Percentiles rank a stretch among this genome's conserved stretches.
Conservation (phyloP, 169 alveolate genomes). For the Plasmodium fragile region DNA sequence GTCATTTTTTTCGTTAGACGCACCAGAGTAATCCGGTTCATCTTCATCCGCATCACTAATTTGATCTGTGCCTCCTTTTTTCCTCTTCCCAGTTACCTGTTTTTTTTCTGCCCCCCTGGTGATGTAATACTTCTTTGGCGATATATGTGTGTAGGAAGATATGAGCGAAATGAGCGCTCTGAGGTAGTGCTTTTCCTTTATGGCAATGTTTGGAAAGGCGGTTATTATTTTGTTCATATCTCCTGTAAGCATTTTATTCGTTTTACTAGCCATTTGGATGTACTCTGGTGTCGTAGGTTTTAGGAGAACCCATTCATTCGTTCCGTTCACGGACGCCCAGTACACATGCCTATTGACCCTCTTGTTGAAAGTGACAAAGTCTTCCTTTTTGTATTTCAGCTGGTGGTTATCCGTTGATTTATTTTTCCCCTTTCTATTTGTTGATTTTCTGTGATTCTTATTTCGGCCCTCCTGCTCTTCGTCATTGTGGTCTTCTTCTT, state of each 20-base stretch:
- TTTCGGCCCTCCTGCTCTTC: not conserved
- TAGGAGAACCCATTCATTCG: constrained; percentile 35
- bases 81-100: not conserved
- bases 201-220: constrained; percentile 44
- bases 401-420: not conserved
- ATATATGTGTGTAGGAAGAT: constrained; percentile 55
- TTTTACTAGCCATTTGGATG: constrained; percentile 33
- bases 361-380: constrained; percentile 32
- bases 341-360: constrained; percentile 51
- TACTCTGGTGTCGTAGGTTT: constrained; percentile 39
- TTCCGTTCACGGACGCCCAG: constrained; percentile 66
- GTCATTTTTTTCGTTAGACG: not conserved
- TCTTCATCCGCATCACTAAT: not conserved
- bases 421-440: not conserved
- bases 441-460: not conserved
- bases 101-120: not conserved
- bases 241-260: constrained; percentile 42
- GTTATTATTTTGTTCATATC: constrained; percentile 40
- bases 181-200: constrained; percentile 66
- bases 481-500: not conserved
- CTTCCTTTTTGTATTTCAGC: constrained; percentile 21
- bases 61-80: not conserved
- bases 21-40: not conserved
- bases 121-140: constrained; percentile 40
- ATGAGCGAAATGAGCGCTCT: constrained; percentile 55